phyloP scores from a whole-genome alignment of 163 green algal species.

The Volvox carteri region DNA sequence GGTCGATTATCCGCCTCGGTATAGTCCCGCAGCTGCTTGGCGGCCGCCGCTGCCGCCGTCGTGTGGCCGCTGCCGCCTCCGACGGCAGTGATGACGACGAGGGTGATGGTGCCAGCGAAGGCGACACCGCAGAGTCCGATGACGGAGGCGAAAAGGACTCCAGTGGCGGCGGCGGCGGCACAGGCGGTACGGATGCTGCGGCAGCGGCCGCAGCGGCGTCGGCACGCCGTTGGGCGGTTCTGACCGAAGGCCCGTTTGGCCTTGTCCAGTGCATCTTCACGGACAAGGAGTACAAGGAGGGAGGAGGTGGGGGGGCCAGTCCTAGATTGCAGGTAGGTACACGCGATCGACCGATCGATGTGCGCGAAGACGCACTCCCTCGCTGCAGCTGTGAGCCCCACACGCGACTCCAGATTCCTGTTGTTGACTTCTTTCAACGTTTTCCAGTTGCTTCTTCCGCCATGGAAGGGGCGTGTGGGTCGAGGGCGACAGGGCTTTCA shows the following conservation, averaged over 20 bases:
- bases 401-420: no score
- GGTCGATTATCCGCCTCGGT: slow-evolving; percentile 25
- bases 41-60: no score
- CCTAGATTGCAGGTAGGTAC: slow-evolving; percentile 41
- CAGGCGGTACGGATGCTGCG: no score
- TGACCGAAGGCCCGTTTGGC: slow-evolving; percentile 23
- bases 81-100: slow-evolving; percentile 68
- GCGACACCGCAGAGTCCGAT: neutral
- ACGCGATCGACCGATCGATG: no score
- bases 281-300: neutral
- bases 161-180: slow-evolving; percentile 52
- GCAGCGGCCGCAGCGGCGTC: neutral
- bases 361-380: no score
- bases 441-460: no score
- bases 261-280: slow-evolving; percentile 49
- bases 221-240: neutral
- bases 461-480: no score
- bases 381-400: no score
- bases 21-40: no score
- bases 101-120: slow-evolving; percentile 17
- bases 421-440: no score
- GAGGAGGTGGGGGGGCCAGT: neutral
- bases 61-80: no score
- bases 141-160: slow-evolving; percentile 26
- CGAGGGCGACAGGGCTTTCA: no score